Evolutionary conservation across 2,329 filamentous ascomycete species (phyloP).

Genomic region (Fusarium drepaniforme): DNA sequence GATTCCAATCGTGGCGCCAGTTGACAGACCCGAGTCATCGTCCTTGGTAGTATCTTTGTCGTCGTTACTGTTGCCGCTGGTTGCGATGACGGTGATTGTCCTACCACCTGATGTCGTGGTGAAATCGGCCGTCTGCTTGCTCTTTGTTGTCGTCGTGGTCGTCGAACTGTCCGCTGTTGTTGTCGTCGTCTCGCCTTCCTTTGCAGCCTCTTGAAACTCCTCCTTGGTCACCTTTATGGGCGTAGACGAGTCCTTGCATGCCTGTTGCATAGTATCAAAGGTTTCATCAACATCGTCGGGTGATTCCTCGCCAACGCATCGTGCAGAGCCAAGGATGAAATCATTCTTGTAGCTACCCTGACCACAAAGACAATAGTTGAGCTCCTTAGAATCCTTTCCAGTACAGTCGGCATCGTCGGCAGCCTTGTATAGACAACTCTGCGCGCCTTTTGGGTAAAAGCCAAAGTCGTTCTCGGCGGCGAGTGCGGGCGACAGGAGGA

Average conservation of each 20-base stretch:
- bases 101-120: constrained; percentile 26
- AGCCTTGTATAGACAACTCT: constrained; percentile 58
- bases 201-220: constrained; percentile 53
- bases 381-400: constrained; percentile 50
- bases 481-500: constrained; percentile 39
- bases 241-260: constrained; percentile 59
- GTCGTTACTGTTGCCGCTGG: constrained; percentile 6
- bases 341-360: constrained; percentile 55
- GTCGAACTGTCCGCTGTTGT: constrained; percentile 5
- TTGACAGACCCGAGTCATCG: constrained; percentile 46
- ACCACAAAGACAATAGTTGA: constrained; percentile 64
- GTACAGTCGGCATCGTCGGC: constrained; percentile 56
- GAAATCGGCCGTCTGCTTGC: constrained; percentile 5
- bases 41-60: not conserved
- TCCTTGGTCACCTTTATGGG: constrained; percentile 56
- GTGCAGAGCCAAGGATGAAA: constrained; percentile 61
- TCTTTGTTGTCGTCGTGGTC: constrained; percentile 12
- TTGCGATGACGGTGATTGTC: constrained; percentile 24
- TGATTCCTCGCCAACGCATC: constrained; percentile 55
- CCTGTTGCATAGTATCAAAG: constrained; percentile 57
- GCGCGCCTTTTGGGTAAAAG: constrained; percentile 48
- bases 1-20: constrained; percentile 54
- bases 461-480: constrained; percentile 48
- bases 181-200: constrained; percentile 9
- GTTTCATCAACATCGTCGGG: constrained; percentile 54